A percentile compares a stretch with the other conserved stretches of the same genome.
phyloP scores from a whole-genome alignment of 768 basidiomycete species.

The Lactarius quietus region DNA sequence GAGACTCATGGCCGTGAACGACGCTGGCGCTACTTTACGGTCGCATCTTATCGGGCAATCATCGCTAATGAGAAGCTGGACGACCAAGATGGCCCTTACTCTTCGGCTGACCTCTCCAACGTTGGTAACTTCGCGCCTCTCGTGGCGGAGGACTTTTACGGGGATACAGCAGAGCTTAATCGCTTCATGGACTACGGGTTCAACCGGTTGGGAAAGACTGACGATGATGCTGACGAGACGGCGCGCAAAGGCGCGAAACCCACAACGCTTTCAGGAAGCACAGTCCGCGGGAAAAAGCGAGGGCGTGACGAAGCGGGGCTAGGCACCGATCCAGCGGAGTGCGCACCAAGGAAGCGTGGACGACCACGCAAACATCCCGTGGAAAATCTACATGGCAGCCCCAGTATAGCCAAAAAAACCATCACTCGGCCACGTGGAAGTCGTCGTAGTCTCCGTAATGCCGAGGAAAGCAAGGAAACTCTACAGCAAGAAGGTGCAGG shows the following conservation, averaged over 20 bases:
- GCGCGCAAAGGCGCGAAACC: conserved; percentile 17
- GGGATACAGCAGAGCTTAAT: conserved; percentile 39
- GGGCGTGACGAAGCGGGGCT: conserved; percentile 33
- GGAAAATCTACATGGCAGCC: conserved; percentile 25
- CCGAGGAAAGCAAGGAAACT: not conserved
- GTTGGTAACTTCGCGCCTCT: conserved; percentile 53
- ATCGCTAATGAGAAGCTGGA: conserved; percentile 65
- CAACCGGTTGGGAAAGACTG: conserved; percentile 18
- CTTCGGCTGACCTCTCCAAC: conserved; percentile 44
- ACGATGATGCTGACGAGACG: conserved; percentile 11
- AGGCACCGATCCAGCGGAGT: not conserved
- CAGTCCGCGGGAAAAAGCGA: conserved; percentile 32
- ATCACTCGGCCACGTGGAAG: not conserved
- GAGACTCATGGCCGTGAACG: conserved; percentile 86
- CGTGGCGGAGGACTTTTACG: conserved; percentile 53
- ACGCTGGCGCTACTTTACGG: conserved; percentile 78
- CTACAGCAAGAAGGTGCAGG: not conserved
- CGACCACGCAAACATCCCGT: conserved; percentile 32
- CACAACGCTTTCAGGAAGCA: conserved; percentile 30
- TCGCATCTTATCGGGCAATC: conserved; percentile 61
- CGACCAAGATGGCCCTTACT: conserved; percentile 41
- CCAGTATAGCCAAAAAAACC: conserved; percentile 12
- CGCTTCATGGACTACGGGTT: conserved; percentile 51
- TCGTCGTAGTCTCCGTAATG: not conserved
- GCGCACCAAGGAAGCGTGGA: conserved; percentile 37